Evolutionary conservation across 2,329 filamentous ascomycete genomes (phyloP).

Genomic region (Hysterium pulicare): DNA sequence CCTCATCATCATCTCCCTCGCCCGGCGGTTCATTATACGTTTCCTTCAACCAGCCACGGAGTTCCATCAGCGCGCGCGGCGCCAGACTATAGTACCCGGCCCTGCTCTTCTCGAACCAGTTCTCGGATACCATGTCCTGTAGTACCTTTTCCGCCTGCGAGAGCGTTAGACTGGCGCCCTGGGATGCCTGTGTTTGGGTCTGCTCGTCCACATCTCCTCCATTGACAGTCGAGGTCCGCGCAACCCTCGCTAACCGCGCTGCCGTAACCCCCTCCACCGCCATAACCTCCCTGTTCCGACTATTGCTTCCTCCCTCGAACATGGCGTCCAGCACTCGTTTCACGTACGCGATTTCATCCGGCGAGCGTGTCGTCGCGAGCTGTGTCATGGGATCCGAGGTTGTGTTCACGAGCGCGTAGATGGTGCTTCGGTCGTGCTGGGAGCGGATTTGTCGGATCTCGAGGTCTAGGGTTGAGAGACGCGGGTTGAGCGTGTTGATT

Average conservation of each 20-base stretch:
- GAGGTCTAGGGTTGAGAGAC: constrained; percentile 76
- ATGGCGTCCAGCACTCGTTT: constrained; percentile 85
- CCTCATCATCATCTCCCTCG: constrained; percentile 51
- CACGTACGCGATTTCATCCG: constrained; percentile 86
- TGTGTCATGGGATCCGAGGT: constrained; percentile 82
- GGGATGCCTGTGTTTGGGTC: constrained; percentile 6
- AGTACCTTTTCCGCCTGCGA: constrained; percentile 74
- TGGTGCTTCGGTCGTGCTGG: constrained; percentile 62
- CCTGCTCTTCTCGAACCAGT: constrained; percentile 76
- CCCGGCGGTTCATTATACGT: constrained; percentile 78
- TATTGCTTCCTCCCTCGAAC: constrained; percentile 81
- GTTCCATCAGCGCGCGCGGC: constrained; percentile 77
- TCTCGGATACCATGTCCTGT: constrained; percentile 66
- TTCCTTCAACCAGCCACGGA: constrained; percentile 78
- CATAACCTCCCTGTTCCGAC: constrained; percentile 73
- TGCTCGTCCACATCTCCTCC: constrained; percentile 40
- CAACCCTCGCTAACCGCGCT: constrained; percentile 58
- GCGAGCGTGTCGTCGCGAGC: constrained; percentile 72
- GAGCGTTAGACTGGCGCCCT: constrained; percentile 59
- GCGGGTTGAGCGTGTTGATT: constrained; percentile 66
- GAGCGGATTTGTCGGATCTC: constrained; percentile 76
- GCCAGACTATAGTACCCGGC: constrained; percentile 72
- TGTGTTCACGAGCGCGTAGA: constrained; percentile 85
- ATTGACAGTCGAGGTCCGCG: constrained; percentile 27
- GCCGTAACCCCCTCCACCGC: constrained; percentile 78